Base-by-base conservation (phyloP, 495 filamentous ascomycete genomes). In the Daldinia caldariorum region DNA sequence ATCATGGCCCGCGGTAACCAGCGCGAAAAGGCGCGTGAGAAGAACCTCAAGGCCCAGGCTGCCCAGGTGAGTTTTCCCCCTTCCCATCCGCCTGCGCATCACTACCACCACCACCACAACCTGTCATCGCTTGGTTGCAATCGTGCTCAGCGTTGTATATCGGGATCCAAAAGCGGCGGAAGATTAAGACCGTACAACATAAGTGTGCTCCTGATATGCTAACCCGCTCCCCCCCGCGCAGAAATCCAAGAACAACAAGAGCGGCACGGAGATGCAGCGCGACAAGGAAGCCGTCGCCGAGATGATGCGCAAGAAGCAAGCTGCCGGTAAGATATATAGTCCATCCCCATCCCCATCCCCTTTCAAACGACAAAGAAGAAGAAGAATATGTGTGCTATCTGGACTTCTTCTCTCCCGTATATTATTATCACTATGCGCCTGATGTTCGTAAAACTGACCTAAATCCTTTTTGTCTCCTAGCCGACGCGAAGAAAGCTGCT, bases 281-380 rank as follows among this genome's bases (percentile, higher is more conserved):
- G 83, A 89, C 55, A 94, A 94, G 81, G 92, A 97, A 76, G 81
- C 86, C 39, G 86, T 87, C 55, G 94, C 94, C 20, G 84, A 86
- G 39, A 93, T 92, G 78, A 97, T 97, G 94, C 87, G 91, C 39
- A 86, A 90, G 79, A 97, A 97, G 86, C 94, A 97, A 81, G 86
- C 83, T 66, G 90, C 89, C 67, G 93, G 93, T 97, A 84, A 68
- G 82, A 54, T 26, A 13, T 26, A 13, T 31, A 22, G 26, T 26
- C 26, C 26, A 26, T 26, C 26, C 26, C 26, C 26, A 1, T 39
- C 31, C 18, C 56, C n/a, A n/a, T n/a, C n/a, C n/a, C n/a, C n/a
- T n/a, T 39, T 43, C 56, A 20, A 2, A 12, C 3, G 8, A 9
- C 16, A 20, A n/a, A 20, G 18, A 22, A 47, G 6, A 14, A 45